Base-by-base conservation (phyloP, 1,284 basidiomycete species). In the Macrocystidia cucumis region DNA sequence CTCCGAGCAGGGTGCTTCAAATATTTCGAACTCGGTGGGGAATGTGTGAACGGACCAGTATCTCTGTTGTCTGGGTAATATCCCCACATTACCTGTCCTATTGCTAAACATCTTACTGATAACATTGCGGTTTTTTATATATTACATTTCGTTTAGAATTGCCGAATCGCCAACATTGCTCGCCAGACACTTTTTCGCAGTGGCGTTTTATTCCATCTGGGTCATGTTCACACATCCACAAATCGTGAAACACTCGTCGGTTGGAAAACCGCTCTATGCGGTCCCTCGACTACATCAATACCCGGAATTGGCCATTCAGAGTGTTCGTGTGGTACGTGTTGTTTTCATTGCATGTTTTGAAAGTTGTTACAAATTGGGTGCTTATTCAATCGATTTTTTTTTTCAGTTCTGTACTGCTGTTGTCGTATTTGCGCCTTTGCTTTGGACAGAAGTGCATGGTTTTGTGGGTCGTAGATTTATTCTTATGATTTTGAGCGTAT, bases 1-100 rank as follows among this genome's bases (percentile, higher is more conserved):
- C 77, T 99, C 9, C 74, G 90, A 42, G 81, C 78, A 23, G 95
- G 95, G 0, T 98, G 96, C 62, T 97, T 98, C 74, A 90, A 90
- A 54, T 99, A 98, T 63, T 97, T 99, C 53, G 90, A 97, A 56
- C 72, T 76, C 5, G 95, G 95, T 14, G 96, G 95, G 0, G 79
- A 91, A 49, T 91, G 91, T 50, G 60, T 98, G 35, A 71, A 76
- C 20, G 95, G 87, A 1, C 96, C 96, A 1, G 91, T 98, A 9
- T 83, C 79, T 3, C 70, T 93, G 11, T 75, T 92, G 12, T 82
- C 88, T 13, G 90, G 77, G 87, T 90, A n/a, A n/a, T n/a, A n/a
- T n/a, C n/a, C n/a, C n/a, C n/a, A n/a, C n/a, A n/a, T n/a, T n/a
- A n/a, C n/a, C n/a, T n/a, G n/a, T n/a, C n/a, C n/a, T n/a, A n/a